Evolutionary conservation across 2,329 filamentous ascomycete genomes (phyloP).

Genomic region (Beauveria sp.): DNA sequence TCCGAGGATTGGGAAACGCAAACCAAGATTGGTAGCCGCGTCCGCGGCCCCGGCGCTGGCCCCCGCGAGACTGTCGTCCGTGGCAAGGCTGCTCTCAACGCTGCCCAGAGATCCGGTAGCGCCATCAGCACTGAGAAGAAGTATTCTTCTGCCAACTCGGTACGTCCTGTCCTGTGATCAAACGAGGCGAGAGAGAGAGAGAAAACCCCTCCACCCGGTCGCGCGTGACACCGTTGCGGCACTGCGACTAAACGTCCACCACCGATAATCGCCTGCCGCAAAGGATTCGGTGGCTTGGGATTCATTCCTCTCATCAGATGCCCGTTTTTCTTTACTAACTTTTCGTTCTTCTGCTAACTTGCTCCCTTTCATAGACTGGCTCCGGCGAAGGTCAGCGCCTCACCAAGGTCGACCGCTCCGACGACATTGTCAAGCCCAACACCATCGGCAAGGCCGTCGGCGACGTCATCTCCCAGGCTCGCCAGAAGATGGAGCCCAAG

Average conservation of each 20-base stretch:
- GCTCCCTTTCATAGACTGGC: constrained; percentile 18
- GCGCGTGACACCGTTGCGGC: not conserved
- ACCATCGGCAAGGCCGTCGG: constrained; percentile 76
- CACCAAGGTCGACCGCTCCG: constrained; percentile 93
- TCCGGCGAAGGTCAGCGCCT: constrained; percentile 77
- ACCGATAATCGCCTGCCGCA: not conserved
- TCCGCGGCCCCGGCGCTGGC: constrained; percentile 55
- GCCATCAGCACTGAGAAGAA: constrained; percentile 91
- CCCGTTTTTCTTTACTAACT: not conserved
- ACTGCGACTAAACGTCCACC: not conserved
- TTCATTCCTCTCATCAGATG: not conserved
- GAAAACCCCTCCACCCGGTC: not conserved
- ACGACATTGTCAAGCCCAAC: constrained; percentile 97
- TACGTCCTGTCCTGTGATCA: constrained; percentile 39
- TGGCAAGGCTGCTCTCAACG: constrained; percentile 77
- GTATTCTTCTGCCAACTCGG: constrained; percentile 65
- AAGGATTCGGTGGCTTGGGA: not conserved
- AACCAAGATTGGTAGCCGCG: constrained; percentile 91
- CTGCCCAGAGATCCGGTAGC: constrained; percentile 72
- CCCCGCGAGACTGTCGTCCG: constrained; percentile 83
- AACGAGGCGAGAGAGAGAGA: not conserved
- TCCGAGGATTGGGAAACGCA: constrained; percentile 71
- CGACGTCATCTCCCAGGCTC: constrained; percentile 71
- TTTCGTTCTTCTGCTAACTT: not conserved
- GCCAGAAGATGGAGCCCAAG: constrained; percentile 78